Conservation (phyloP, 495 filamentous ascomycete species). For the Neurospora sublineolata region DNA sequence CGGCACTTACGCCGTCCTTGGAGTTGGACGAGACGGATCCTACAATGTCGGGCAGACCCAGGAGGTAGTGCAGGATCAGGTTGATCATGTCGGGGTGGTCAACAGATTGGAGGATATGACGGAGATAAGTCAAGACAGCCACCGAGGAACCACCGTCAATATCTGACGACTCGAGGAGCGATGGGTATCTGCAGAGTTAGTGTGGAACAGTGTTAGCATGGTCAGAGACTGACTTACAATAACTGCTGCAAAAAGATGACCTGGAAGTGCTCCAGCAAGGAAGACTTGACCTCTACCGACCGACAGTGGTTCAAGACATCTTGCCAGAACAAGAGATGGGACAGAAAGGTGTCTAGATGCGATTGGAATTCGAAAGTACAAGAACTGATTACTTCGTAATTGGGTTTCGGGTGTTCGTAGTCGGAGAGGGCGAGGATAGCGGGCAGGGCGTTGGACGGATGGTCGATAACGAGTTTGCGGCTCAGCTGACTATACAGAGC, state of each 20-base stretch:
- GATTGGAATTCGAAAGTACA: slow-evolving; percentile 58
- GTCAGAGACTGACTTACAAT: slow-evolving; percentile 48
- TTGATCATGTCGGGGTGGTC: slow-evolving; percentile 88
- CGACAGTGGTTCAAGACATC: slow-evolving; percentile 92
- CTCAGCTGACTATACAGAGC: slow-evolving; percentile 95
- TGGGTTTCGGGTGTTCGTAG: slow-evolving; percentile 50
- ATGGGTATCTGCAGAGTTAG: slow-evolving; percentile 62
- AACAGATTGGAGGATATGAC: slow-evolving; percentile 77
- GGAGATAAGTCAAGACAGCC: slow-evolving; percentile 87
- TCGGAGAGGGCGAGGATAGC: slow-evolving; percentile 80
- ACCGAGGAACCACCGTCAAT: slow-evolving; percentile 92
- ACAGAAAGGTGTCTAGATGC: slow-evolving; percentile 85
- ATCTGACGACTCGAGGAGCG: slow-evolving; percentile 90
- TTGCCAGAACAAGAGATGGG: slow-evolving; percentile 94
- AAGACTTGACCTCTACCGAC: slow-evolving; percentile 82
- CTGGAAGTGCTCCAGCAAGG: slow-evolving; percentile 91
- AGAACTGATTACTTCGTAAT: slow-evolving; percentile 57
- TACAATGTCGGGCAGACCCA: slow-evolving; percentile 55
- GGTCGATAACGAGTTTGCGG: slow-evolving; percentile 54
- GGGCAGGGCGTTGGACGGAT: slow-evolving; percentile 54
- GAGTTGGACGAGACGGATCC: slow-evolving; percentile 15
- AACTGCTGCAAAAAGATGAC: slow-evolving; percentile 92
- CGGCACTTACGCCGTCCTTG: slow-evolving; percentile 39
- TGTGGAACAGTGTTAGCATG: neutral
- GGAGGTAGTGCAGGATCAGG: slow-evolving; percentile 83